These are phyloP conservation scores for Haplosporangium sp. DNA, from an alignment of 371 early-diverging fungal genomes.

Conservation along the genomic window DNA sequence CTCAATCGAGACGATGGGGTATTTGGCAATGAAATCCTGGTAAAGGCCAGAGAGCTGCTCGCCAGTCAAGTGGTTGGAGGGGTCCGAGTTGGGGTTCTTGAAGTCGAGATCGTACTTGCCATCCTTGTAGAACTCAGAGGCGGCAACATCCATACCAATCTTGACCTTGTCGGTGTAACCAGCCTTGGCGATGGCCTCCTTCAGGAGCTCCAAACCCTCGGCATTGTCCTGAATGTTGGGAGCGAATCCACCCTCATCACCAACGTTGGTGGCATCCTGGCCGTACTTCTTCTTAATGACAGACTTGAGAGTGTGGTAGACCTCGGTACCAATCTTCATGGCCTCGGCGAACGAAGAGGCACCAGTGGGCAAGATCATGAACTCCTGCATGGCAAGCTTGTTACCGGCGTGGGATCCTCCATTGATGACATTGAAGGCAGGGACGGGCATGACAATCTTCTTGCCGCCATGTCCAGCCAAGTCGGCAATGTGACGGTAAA, in stretches of 20 bases:
- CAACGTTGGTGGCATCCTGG: slow-evolving; percentile 98
- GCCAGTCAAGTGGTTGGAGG: slow-evolving; percentile 77
- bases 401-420: slow-evolving; percentile 99
- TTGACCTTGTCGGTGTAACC: slow-evolving; percentile 95
- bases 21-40: slow-evolving; percentile 84
- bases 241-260: slow-evolving; percentile 99
- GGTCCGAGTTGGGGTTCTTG: slow-evolving; percentile 91
- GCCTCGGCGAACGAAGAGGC: slow-evolving; percentile 94
- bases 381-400: slow-evolving; percentile 99
- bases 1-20: slow-evolving; percentile 97
- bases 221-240: slow-evolving; percentile 98
- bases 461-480: slow-evolving; percentile 80
- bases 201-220: slow-evolving; percentile 96
- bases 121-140: slow-evolving; percentile 97
- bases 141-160: slow-evolving; percentile 99
- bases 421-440: slow-evolving; percentile 99
- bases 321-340: slow-evolving; percentile 97
- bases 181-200: slow-evolving; percentile 89
- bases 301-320: slow-evolving; percentile 94
- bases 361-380: slow-evolving; percentile 99
- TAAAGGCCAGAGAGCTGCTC: slow-evolving; percentile 89
- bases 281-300: slow-evolving; percentile 99
- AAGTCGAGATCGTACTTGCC: slow-evolving; percentile 97
- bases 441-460: slow-evolving; percentile 94
- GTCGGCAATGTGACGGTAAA: slow-evolving; percentile 93